Conservation (phyloP, 768 basidiomycete genomes). For the Pisolithus microcarpus region DNA sequence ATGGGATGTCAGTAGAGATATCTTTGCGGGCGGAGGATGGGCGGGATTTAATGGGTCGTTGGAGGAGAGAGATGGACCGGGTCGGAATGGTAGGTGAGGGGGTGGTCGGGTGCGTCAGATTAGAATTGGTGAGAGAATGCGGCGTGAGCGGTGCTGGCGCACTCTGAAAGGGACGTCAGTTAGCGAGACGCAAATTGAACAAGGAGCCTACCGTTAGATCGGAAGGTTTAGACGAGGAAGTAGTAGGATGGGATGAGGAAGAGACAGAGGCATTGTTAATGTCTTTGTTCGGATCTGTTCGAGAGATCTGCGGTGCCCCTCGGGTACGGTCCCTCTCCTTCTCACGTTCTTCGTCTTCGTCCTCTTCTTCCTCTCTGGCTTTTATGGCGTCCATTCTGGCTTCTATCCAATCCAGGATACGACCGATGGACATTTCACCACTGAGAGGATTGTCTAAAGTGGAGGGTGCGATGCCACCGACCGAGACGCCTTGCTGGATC, state of each 20-base stretch:
- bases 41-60: constrained; percentile 27
- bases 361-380: constrained; percentile 71
- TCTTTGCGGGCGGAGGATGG: constrained; percentile 24
- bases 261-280: constrained; percentile 6
- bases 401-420: constrained; percentile 82
- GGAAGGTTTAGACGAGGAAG: constrained; percentile 12
- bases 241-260: constrained; percentile 13
- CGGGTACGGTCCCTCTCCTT: constrained; percentile 40
- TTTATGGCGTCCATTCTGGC: constrained; percentile 72
- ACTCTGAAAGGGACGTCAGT: constrained; percentile 13
- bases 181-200: not conserved
- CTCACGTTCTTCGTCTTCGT: constrained; percentile 71
- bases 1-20: constrained; percentile 9
- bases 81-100: constrained; percentile 25
- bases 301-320: constrained; percentile 16
- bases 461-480: constrained; percentile 37
- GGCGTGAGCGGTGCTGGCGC: constrained; percentile 24
- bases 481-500: constrained; percentile 78
- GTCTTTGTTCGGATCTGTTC: constrained; percentile 15
- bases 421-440: constrained; percentile 65
- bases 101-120: constrained; percentile 11
- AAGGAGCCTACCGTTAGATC: constrained; percentile 26
- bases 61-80: constrained; percentile 8
- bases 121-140: constrained; percentile 21
- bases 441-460: constrained; percentile 39